Evolutionary conservation across 2,329 filamentous ascomycete genomes (phyloP).

Genomic region (Fusarium sp.): DNA sequence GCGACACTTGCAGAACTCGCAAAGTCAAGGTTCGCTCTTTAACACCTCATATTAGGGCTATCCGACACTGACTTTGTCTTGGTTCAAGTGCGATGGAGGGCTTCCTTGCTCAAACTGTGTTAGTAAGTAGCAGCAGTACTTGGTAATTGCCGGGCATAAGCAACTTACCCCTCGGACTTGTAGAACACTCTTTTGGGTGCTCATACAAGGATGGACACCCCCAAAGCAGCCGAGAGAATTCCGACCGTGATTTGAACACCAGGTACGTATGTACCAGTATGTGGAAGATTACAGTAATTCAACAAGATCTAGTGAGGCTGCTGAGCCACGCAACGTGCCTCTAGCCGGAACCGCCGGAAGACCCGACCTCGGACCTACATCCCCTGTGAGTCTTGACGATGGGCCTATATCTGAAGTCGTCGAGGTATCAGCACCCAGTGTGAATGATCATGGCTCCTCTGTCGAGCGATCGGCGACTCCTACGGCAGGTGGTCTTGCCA

Average conservation of each 20-base stretch:
- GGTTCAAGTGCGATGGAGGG: slow-evolving; percentile 10
- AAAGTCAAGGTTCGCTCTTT: slow-evolving; percentile 16
- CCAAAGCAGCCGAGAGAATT: neutral
- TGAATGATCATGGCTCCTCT: neutral
- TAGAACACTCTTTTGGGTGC: slow-evolving; percentile 15
- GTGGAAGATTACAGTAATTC: no score
- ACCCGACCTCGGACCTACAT: neutral
- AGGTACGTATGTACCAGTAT: neutral
- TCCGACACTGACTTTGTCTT: neutral
- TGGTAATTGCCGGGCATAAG: neutral
- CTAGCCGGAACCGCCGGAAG: neutral
- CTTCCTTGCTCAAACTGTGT: slow-evolving; percentile 15
- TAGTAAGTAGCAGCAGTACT: neutral
- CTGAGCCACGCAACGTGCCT: neutral
- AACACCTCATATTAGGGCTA: neutral
- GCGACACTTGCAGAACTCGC: slow-evolving; percentile 16
- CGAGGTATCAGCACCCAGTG: neutral
- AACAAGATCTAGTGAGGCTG: neutral
- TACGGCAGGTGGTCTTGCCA: slow-evolving; percentile 9
- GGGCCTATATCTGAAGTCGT: neutral
- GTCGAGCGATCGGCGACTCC: neutral
- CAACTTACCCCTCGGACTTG: neutral
- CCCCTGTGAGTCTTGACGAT: slow-evolving; percentile 2
- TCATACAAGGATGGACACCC: slow-evolving; percentile 9
- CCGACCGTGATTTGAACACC: neutral